Base-by-base conservation (phyloP, 2,329 filamentous ascomycete species). In the Arthroderma sp. region DNA sequence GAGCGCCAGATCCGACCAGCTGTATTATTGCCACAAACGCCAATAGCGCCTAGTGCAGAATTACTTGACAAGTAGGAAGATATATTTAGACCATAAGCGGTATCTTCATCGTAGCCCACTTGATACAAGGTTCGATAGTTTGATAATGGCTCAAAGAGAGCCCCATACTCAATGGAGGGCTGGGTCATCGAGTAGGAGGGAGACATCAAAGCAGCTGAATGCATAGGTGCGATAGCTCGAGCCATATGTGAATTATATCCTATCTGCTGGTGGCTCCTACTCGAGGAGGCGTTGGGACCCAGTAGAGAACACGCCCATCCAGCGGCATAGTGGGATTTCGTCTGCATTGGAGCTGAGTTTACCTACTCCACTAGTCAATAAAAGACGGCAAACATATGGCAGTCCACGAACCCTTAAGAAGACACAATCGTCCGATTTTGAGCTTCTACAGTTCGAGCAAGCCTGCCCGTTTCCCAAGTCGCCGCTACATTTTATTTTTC, bases 401-500 rank as follows among this genome's bases (percentile, higher is more conserved):
- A 40, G 4, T 36, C 8, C 27, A 53, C 60, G 54, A 48, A 94
- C 89, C 64, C 89, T 75, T 51, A 93, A 69, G 58, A 94, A 95
- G 46, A 81, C 76, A 60, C 89, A 95, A 4, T 73, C 57, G 2
- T 53, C 60, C 42, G 66, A 68, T 8, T 83, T 82, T 43, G 88
- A 82, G 49, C 72, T 78, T 56, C 78, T 82, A 69, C 89, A 96
- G 62, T 88, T 94, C 7, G 74, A 70, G 64, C 89, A 96, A n/a
- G 81, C 79, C 34, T 70, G 66, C n/a, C 82, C 83, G 56, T 82
- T 77, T 30, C 83, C 83, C 31, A 74, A 71, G 59, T 94, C 86
- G 37, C 89, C 89, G 57, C 84, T 94, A 68, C 89, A 96, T 54
- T 86, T 82, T 56, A 96, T 96, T 71, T 96, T 96, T 48, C 89